These are phyloP conservation scores for Periglandula ipomoeae DNA, from an alignment of 2,329 filamentous ascomycete species.

Conservation along the genomic window DNA sequence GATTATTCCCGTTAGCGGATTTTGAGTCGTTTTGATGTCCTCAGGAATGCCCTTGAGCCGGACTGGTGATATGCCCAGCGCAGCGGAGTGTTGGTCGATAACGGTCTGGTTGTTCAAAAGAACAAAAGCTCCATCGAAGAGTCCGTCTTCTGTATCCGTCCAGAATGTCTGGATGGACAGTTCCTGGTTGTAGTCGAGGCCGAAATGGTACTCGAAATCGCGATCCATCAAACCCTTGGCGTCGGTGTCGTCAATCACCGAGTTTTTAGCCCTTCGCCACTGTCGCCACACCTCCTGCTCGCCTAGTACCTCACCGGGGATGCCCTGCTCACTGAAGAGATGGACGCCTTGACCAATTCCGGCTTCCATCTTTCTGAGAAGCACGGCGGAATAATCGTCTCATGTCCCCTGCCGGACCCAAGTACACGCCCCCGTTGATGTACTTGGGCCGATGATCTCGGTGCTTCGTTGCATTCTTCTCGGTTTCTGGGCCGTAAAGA, in stretches of 20 bases:
- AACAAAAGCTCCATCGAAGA: slow-evolving; percentile 15
- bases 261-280: slow-evolving; percentile 12
- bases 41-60: slow-evolving; percentile 14
- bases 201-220: slow-evolving; percentile 17
- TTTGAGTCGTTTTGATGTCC: slow-evolving; percentile 9
- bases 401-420: slow-evolving; percentile 14
- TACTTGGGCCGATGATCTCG: slow-evolving; percentile 13
- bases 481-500: slow-evolving; percentile 16
- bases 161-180: slow-evolving; percentile 14
- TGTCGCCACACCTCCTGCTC: slow-evolving; percentile 24
- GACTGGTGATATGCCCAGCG: slow-evolving; percentile 11
- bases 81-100: slow-evolving; percentile 11
- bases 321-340: slow-evolving; percentile 15
- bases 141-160: slow-evolving; percentile 10
- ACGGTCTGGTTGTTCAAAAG: slow-evolving; percentile 11
- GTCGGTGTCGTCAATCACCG: not conserved
- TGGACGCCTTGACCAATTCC: slow-evolving; percentile 3
- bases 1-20: slow-evolving; percentile 7
- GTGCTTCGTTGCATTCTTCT: slow-evolving; percentile 4
- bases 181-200: slow-evolving; percentile 19
- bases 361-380: slow-evolving; percentile 10
- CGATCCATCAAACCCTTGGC: slow-evolving; percentile 5
- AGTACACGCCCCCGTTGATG: slow-evolving; percentile 14
- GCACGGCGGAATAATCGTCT: slow-evolving; percentile 10
- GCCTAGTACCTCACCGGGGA: slow-evolving; percentile 15